Evolutionary conservation across 176 grass and related monocot genomes (phyloP).

Genomic region (Calamus simplicifolius): DNA sequence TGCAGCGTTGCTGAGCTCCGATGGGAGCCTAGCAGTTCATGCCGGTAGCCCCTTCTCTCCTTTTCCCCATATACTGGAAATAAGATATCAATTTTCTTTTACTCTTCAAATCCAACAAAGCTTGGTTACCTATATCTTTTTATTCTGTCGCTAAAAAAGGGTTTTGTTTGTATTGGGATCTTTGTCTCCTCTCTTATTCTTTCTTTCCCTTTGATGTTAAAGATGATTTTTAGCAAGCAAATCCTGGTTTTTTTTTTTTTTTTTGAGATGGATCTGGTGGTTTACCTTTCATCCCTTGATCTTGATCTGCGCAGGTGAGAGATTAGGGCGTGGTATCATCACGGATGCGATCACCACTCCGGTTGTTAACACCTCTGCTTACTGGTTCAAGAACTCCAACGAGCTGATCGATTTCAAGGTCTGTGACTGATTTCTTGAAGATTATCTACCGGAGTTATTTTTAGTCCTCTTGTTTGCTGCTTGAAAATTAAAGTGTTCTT

Average conservation of each 20-base stretch:
- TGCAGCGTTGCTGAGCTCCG: slow-evolving; percentile 58
- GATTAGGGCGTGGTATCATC: slow-evolving; percentile 69
- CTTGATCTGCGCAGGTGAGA: slow-evolving; percentile 56
- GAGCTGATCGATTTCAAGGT: slow-evolving; percentile 99
- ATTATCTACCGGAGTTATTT: no score
- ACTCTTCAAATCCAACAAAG: no score
- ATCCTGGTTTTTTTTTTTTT: background rate
- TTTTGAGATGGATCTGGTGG: background rate
- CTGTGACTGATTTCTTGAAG: background rate
- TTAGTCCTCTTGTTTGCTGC: no score
- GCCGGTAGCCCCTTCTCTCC: slow-evolving; percentile 35
- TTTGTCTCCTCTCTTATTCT: background rate
- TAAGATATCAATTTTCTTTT: no score
- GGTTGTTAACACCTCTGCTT: slow-evolving; percentile 95
- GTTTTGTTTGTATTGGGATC: no score
- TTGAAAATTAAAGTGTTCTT: background rate
- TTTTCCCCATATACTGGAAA: no score
- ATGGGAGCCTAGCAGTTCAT: slow-evolving; percentile 96
- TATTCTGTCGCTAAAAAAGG: no score
- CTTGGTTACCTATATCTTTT: no score
- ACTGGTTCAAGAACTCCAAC: slow-evolving; percentile 95
- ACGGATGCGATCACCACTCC: slow-evolving; percentile 95
- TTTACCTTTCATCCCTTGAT: background rate
- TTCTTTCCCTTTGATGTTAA: background rate
- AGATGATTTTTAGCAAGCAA: no score